phyloP scores from a whole-genome alignment of 192 early-diverging fungal genomes.

The Coemansia sp. region DNA sequence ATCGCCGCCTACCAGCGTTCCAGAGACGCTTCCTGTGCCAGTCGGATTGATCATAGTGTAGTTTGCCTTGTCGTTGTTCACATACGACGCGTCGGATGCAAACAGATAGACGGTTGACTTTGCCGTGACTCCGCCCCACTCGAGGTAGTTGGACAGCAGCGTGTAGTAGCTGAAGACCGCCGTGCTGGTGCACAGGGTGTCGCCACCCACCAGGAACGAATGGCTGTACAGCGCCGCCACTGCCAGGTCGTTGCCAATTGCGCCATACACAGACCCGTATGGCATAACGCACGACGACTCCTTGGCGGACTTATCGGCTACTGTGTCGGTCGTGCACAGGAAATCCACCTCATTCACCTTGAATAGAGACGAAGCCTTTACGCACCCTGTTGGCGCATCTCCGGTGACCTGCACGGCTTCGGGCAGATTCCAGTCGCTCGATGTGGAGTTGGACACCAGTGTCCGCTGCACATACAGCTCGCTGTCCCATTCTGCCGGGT shows the following conservation, averaged over 20 bases:
- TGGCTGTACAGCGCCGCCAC: slow-evolving; percentile 45
- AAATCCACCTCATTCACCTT: slow-evolving; percentile 33
- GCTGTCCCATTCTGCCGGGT: slow-evolving; percentile 34
- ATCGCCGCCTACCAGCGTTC: slow-evolving; percentile 31
- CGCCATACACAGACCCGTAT: slow-evolving; percentile 36
- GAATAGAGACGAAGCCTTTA: slow-evolving; percentile 21
- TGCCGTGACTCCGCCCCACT: slow-evolving; percentile 45
- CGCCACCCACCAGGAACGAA: slow-evolving; percentile 31
- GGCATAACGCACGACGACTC: slow-evolving; percentile 23
- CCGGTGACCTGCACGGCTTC: slow-evolving; percentile 11
- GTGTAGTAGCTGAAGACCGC: slow-evolving; percentile 44
- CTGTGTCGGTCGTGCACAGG: slow-evolving; percentile 26
- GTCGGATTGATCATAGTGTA: slow-evolving; percentile 32
- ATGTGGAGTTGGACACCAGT: background rate
- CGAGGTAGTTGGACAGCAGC: slow-evolving; percentile 39
- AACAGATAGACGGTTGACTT: slow-evolving; percentile 44
- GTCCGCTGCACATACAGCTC: slow-evolving; percentile 24
- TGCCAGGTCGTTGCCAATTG: slow-evolving; percentile 30
- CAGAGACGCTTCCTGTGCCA: slow-evolving; percentile 11
- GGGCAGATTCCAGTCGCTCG: slow-evolving; percentile 12
- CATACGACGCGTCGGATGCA: slow-evolving; percentile 26
- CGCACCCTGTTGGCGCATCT: slow-evolving; percentile 17
- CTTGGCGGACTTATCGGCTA: background rate
- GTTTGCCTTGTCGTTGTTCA: slow-evolving; percentile 40
- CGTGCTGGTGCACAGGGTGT: slow-evolving; percentile 26